Evolutionary conservation across 805 yeast genomes (phyloP).

Genomic region (Candida montana): DNA sequence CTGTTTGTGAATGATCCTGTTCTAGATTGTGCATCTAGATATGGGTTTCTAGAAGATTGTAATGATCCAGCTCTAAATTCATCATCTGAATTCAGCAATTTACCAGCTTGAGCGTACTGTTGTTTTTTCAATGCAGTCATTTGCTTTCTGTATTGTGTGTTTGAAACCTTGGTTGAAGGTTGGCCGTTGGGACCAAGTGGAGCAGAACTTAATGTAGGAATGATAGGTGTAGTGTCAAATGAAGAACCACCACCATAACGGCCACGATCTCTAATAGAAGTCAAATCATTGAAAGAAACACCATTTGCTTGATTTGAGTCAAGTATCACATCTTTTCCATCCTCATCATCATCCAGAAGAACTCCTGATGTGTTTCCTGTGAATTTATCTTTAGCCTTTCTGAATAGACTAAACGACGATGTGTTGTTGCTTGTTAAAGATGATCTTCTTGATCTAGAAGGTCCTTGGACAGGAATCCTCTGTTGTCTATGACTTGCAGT

Average conservation of each 20-base stretch:
- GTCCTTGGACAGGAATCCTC: background rate
- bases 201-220: slow-evolving; percentile 55
- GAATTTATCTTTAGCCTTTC: slow-evolving; percentile 12
- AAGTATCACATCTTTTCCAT: slow-evolving; percentile 30
- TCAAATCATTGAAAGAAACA: slow-evolving; percentile 59
- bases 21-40: slow-evolving; percentile 11
- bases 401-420: slow-evolving; percentile 14
- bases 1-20: slow-evolving; percentile 14
- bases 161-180: slow-evolving; percentile 24
- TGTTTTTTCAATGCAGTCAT: slow-evolving; percentile 63
- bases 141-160: slow-evolving; percentile 60
- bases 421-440: slow-evolving; percentile 15
- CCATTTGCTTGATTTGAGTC: slow-evolving; percentile 30
- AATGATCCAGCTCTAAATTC: slow-evolving; percentile 45
- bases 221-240: slow-evolving; percentile 64
- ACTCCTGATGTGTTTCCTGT: slow-evolving; percentile 15
- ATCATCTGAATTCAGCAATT: slow-evolving; percentile 22
- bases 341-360: slow-evolving; percentile 32
- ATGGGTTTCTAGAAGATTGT: slow-evolving; percentile 24
- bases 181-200: slow-evolving; percentile 14
- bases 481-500: background rate
- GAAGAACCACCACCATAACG: slow-evolving; percentile 48
- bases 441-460: slow-evolving; percentile 12
- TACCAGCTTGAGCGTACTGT: slow-evolving; percentile 42
- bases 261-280: slow-evolving; percentile 60